Evolutionary conservation across 2,329 filamentous ascomycete genomes (phyloP).

Genomic region (Salinomyces thailandicus): DNA sequence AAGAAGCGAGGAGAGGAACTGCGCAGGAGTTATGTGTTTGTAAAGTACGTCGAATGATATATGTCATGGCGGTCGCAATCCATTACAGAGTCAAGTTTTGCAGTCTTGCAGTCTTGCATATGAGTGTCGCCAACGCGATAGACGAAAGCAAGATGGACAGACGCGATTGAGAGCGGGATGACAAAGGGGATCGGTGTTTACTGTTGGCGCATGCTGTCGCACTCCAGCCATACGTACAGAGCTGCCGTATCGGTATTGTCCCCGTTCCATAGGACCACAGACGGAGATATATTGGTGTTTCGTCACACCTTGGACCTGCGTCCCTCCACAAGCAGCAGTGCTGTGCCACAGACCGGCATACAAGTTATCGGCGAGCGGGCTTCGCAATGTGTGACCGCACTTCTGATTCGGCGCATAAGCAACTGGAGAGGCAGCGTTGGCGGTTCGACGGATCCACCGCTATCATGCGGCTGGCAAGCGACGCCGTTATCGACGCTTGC

Average conservation of each 20-base stretch:
- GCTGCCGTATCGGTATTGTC: conserved; percentile 2
- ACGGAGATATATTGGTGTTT: conserved; percentile 3
- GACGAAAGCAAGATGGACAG: background rate
- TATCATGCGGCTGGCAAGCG: background rate
- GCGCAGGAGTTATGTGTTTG: background rate
- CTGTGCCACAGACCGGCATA: conserved; percentile 1
- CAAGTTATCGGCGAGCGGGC: background rate
- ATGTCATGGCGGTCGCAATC: background rate
- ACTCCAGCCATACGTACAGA: conserved; percentile 2
- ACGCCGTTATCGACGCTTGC: background rate
- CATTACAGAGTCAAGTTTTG: background rate
- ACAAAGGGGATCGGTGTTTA: no score
- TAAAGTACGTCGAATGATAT: background rate
- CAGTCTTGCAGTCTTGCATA: background rate
- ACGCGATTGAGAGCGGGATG: no score
- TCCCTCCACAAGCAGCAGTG: background rate
- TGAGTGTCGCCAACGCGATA: background rate
- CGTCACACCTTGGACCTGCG: conserved; percentile 4
- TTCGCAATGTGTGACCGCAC: background rate
- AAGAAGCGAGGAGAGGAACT: no score
- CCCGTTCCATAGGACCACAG: background rate
- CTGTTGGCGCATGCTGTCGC: background rate
- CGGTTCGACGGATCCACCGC: background rate
- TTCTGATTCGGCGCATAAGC: background rate
- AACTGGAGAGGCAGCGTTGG: background rate